phyloP scores from a whole-genome alignment of 2,329 filamentous ascomycete species.

The Hypoxylon sp. region DNA sequence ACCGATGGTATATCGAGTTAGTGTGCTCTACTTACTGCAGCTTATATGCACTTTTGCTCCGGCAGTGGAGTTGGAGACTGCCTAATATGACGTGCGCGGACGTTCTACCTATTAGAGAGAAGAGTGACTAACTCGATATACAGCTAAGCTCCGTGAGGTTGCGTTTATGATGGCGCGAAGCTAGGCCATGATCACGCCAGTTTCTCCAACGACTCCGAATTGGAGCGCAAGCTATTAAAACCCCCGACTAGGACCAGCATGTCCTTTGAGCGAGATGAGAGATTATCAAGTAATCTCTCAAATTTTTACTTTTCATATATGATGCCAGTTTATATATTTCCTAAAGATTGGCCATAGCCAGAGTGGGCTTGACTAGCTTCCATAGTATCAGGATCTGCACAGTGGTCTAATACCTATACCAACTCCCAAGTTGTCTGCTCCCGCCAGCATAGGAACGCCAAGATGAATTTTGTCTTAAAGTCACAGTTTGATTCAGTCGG shows the following conservation, averaged over 20 bases:
- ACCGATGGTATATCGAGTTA: background rate
- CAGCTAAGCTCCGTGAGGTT: slow-evolving; percentile 31
- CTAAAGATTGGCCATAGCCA: background rate
- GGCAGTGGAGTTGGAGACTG: slow-evolving; percentile 31
- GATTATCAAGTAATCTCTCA: background rate
- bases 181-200: slow-evolving; percentile 32
- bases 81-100: slow-evolving; percentile 40
- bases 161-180: slow-evolving; percentile 33
- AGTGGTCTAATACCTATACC: no score
- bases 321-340: no score
- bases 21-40: background rate
- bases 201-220: slow-evolving; percentile 10
- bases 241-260: background rate
- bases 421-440: background rate
- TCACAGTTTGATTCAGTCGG: background rate
- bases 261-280: background rate
- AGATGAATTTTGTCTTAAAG: background rate
- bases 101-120: slow-evolving; percentile 30
- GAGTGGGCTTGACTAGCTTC: no score
- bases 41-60: slow-evolving; percentile 21
- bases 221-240: slow-evolving; percentile 8
- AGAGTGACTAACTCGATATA: slow-evolving; percentile 17
- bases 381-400: background rate
- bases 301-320: background rate
- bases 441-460: background rate